These are phyloP conservation scores for Aspergillus incahuasiensis DNA, from an alignment of 495 filamentous ascomycete species.

Conservation along the genomic window DNA sequence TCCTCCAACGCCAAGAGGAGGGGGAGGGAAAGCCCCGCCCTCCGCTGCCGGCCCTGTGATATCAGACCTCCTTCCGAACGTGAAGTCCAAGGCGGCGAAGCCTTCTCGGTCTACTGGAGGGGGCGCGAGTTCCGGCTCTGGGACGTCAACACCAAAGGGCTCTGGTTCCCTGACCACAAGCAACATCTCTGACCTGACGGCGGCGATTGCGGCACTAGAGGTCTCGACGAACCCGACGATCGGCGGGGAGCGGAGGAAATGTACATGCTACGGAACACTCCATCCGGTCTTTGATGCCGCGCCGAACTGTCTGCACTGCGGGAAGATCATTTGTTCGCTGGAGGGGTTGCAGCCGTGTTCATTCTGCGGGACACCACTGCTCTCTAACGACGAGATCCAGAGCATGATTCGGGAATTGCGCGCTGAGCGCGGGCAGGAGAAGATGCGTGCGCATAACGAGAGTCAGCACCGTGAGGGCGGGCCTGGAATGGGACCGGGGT, in stretches of 20 bases:
- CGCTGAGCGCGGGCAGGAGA: slow-evolving; percentile 80
- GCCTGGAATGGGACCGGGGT: slow-evolving; percentile 29
- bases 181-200: slow-evolving; percentile 77
- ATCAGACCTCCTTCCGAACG: slow-evolving; percentile 66
- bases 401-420: slow-evolving; percentile 82
- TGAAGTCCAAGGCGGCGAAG: slow-evolving; percentile 56
- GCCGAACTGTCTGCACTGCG: slow-evolving; percentile 88
- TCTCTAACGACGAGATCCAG: slow-evolving; percentile 67
- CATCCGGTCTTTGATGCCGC: slow-evolving; percentile 82
- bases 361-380: slow-evolving; percentile 72
- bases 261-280: slow-evolving; percentile 77
- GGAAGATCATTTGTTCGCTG: slow-evolving; percentile 94
- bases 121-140: slow-evolving; percentile 23
- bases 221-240: slow-evolving; percentile 80
- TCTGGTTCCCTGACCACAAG: slow-evolving; percentile 45
- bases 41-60: slow-evolving; percentile 71
- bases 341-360: slow-evolving; percentile 94
- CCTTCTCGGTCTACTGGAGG: slow-evolving; percentile 32
- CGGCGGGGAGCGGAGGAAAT: slow-evolving; percentile 53
- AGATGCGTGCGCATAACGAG: slow-evolving; percentile 74
- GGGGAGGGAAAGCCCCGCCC: slow-evolving; percentile 51
- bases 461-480: slow-evolving; percentile 51
- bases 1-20: slow-evolving; percentile 22
- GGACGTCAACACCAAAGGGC: slow-evolving; percentile 11
- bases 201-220: slow-evolving; percentile 86